Evolutionary conservation across 306 rosid species (phyloP).

Genomic region (Lagenaria siceraria): DNA sequence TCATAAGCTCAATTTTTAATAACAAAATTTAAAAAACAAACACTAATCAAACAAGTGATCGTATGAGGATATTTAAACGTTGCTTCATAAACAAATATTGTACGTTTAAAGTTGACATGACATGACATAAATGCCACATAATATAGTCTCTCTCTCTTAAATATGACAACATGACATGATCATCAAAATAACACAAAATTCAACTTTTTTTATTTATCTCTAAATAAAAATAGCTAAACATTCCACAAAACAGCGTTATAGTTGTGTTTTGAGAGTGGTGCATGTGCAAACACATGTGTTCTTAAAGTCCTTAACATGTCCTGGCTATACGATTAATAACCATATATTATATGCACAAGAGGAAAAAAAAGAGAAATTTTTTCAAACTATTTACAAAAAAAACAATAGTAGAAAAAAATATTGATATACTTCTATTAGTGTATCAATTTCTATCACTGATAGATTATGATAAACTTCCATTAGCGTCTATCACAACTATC

Average conservation of each 20-base stretch:
- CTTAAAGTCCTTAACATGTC: not conserved
- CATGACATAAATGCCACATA: not conserved
- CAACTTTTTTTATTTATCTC: not conserved
- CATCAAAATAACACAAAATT: not conserved
- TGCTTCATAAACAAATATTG: no score
- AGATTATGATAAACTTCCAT: no score
- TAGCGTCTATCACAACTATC: no score
- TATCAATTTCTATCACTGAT: no score
- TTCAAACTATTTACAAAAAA: no score
- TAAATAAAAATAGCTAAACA: not conserved
- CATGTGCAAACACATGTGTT: conserved; percentile 4
- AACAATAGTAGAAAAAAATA: no score
- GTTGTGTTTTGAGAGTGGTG: not conserved
- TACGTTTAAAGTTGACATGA: not conserved
- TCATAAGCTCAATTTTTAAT: no score
- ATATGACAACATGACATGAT: not conserved
- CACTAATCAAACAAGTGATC: no score
- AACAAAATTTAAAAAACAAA: no score
- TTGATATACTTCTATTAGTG: no score
- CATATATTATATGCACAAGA: not conserved
- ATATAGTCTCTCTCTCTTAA: not conserved
- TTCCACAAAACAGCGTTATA: not conserved
- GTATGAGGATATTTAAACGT: no score
- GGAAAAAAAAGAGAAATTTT: not conserved
- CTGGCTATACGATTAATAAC: not conserved